These are phyloP conservation scores for Tylopilus subfusipes DNA, from an alignment of 768 basidiomycete genomes.

Conservation along the genomic window DNA sequence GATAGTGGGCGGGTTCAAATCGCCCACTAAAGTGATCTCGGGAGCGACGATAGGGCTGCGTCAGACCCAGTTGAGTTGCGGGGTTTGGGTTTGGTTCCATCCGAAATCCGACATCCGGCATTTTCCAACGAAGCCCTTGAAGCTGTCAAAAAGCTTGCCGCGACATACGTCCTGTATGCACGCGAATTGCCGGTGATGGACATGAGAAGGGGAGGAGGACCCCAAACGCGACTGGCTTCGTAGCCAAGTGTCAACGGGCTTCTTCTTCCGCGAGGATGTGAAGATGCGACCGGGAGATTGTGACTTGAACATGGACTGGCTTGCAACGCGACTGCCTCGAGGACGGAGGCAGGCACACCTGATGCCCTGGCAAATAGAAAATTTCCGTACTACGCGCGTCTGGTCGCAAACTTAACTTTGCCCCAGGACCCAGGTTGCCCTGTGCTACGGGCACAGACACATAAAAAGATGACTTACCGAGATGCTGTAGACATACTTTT, in stretches of 20 bases:
- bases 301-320: constrained; percentile 15
- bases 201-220: constrained; percentile 2
- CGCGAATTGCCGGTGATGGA: not conserved
- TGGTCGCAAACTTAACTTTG: constrained; percentile 33
- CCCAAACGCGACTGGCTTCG: constrained; percentile 15
- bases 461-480: constrained; percentile 13
- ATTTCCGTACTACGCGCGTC: constrained; percentile 27
- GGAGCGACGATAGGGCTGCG: constrained; percentile 21
- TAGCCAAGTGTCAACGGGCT: constrained; percentile 7
- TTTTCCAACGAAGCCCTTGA: constrained; percentile 11
- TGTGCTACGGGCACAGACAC: constrained; percentile 6
- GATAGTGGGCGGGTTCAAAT: constrained; percentile 14
- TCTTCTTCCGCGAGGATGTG: constrained; percentile 16
- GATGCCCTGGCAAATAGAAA: constrained; percentile 24
- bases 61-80: not conserved
- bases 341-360: constrained; percentile 31
- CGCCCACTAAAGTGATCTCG: constrained; percentile 22
- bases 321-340: constrained; percentile 35
- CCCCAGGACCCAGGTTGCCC: constrained; percentile 19
- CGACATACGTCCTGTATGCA: not conserved
- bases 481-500: constrained; percentile 10
- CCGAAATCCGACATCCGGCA: constrained; percentile 13
- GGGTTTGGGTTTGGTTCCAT: not conserved
- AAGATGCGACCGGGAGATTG: constrained; percentile 11
- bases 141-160: constrained; percentile 1